These are phyloP conservation scores for Excoecaria agallocha DNA, from an alignment of 345 rosid genomes.

Conservation along the genomic window DNA sequence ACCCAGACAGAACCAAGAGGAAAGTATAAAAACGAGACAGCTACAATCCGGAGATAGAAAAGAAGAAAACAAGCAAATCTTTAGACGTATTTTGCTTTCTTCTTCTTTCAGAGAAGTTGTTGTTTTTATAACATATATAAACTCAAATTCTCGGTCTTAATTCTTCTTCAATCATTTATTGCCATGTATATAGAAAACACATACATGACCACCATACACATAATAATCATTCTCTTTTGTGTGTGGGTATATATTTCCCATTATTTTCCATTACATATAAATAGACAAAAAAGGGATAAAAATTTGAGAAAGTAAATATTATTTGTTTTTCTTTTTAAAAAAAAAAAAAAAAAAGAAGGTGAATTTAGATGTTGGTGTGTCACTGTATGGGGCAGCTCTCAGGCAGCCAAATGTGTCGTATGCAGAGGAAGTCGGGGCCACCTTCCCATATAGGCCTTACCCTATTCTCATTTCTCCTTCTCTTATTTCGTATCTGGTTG, in stretches of 20 bases:
- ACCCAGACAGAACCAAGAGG: conserved; percentile 37
- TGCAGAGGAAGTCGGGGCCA: conserved; percentile 43
- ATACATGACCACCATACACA: conserved; percentile 33
- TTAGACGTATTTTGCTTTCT: conserved; percentile 27
- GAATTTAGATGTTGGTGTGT: background rate
- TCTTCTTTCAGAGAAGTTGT: conserved; percentile 9
- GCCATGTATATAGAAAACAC: conserved; percentile 16
- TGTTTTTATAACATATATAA: conserved; percentile 12
- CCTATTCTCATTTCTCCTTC: conserved; percentile 5
- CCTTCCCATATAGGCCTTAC: conserved; percentile 1
- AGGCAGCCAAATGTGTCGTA: conserved; percentile 52
- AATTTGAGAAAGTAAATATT: background rate
- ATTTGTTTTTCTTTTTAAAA: too few relatives aligned
- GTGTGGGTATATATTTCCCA: background rate
- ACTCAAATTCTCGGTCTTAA: background rate
- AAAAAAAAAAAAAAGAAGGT: background rate
- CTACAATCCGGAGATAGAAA: conserved; percentile 43
- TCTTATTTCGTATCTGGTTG: conserved; percentile 21
- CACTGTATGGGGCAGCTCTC: conserved; percentile 1
- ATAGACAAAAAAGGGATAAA: background rate
- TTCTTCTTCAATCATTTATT: conserved; percentile 26
- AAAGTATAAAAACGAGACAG: conserved; percentile 40
- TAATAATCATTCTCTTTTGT: conserved; percentile 17
- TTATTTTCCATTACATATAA: background rate
- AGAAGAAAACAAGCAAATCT: conserved; percentile 42